phyloP scores from a whole-genome alignment of 495 filamentous ascomycete species.

The Parmelia sp. region DNA sequence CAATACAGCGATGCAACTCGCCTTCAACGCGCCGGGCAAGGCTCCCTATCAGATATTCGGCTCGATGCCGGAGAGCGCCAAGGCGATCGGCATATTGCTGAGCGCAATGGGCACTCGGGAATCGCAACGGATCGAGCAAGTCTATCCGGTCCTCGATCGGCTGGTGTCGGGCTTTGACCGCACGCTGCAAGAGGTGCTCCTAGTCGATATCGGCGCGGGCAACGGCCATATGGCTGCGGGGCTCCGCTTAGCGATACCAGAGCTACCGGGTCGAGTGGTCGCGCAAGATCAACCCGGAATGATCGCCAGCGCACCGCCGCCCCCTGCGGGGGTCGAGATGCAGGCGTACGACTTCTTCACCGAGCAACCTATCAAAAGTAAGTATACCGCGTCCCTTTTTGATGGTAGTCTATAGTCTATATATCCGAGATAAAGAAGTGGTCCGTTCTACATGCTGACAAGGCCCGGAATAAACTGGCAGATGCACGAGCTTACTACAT shows the following conservation, averaged over 20 bases:
- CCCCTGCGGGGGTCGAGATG: constrained; percentile 4
- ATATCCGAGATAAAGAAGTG: too few species aligned
- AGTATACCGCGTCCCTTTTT: background rate
- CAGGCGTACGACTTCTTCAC: constrained; percentile 7
- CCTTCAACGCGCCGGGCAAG: constrained; percentile 2
- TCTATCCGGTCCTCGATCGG: constrained; percentile 1
- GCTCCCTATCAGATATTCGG: constrained; percentile 1
- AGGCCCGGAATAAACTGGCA: background rate
- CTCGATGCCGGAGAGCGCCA: background rate
- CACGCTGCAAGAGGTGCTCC: background rate
- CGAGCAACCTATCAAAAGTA: too few species aligned
- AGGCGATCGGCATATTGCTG: constrained; percentile 4
- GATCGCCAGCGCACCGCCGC: background rate
- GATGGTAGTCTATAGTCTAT: too few species aligned
- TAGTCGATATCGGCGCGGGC: constrained; percentile 5
- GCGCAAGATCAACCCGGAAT: background rate
- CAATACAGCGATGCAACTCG: background rate
- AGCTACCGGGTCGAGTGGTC: background rate
- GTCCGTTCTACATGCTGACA: background rate
- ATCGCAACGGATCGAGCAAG: background rate
- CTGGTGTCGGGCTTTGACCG: background rate
- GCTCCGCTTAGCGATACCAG: background rate
- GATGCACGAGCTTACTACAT: constrained; percentile 3
- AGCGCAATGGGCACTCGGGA: background rate
- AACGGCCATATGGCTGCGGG: constrained; percentile 2